Evolutionary conservation across 2,329 filamentous ascomycete genomes (phyloP).

Genomic region (Diaporthe citrichinensis): DNA sequence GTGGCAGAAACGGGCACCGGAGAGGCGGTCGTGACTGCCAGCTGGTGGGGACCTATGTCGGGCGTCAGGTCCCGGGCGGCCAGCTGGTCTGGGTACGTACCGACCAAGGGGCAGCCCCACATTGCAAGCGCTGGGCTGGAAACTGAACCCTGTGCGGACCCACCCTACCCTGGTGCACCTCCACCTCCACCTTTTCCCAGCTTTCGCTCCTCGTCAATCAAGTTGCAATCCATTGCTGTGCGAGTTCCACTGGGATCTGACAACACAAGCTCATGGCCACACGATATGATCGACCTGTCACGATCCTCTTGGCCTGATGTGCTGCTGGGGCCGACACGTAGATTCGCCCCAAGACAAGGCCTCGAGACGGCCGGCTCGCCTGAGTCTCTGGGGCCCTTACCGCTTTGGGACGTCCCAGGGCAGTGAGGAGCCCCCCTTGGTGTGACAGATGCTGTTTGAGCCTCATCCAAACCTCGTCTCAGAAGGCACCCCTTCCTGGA

Average conservation of each 20-base stretch:
- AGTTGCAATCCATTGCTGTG: not conserved
- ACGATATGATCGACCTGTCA: slow-evolving; percentile 28
- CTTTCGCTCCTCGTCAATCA: not conserved
- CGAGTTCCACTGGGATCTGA: not conserved
- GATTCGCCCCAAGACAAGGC: not conserved
- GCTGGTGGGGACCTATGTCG: not conserved
- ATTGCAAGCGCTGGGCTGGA: not conserved
- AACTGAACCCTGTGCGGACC: not conserved
- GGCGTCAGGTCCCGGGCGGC: not conserved
- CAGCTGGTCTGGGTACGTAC: not conserved
- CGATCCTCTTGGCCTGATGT: slow-evolving; percentile 16
- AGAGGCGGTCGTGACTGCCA: not conserved
- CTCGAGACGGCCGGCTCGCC: slow-evolving; percentile 21
- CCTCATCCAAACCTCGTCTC: slow-evolving; percentile 40
- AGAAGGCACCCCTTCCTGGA: slow-evolving; percentile 19
- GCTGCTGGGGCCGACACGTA: slow-evolving; percentile 6
- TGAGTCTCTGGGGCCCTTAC: not conserved
- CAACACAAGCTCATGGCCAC: not conserved
- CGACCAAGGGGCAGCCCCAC: not conserved
- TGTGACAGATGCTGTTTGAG: slow-evolving; percentile 40
- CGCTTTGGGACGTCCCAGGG: slow-evolving; percentile 2
- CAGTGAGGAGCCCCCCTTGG: not conserved
- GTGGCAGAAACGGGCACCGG: too few species aligned
- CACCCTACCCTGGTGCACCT: not conserved
- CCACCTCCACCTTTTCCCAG: not conserved